Evolutionary conservation across 2,329 filamentous ascomycete genomes (phyloP).

Genomic region (Colletotrichum coccodes): DNA sequence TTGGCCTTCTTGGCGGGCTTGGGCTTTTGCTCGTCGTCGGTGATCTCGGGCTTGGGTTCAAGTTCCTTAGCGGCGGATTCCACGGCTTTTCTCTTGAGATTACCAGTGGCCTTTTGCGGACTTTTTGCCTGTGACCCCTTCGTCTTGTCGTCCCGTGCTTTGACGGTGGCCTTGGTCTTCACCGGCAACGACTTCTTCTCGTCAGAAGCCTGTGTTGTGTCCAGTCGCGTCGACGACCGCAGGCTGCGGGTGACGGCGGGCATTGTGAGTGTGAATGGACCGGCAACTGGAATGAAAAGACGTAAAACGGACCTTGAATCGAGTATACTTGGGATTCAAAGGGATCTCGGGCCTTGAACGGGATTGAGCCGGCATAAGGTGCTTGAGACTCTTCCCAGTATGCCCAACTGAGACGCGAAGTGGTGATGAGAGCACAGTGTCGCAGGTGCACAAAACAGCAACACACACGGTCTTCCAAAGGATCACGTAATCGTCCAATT

Average conservation of each 20-base stretch:
- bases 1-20: slow-evolving; percentile 26
- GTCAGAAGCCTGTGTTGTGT: not conserved
- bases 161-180: not conserved
- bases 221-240: slow-evolving; percentile 27
- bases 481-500: slow-evolving; percentile 10
- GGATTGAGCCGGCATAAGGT: not conserved
- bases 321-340: no score
- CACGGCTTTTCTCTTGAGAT: slow-evolving; percentile 15
- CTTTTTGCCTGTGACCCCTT: not conserved
- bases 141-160: not conserved
- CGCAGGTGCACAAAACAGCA: not conserved
- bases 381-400: not conserved
- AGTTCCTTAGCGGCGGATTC: not conserved
- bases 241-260: slow-evolving; percentile 17
- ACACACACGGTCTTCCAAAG: not conserved
- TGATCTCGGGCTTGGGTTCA: not conserved
- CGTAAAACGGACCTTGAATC: no score
- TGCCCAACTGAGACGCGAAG: slow-evolving; percentile 2
- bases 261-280: not conserved
- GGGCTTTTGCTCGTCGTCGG: not conserved
- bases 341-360: no score
- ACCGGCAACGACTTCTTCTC: not conserved
- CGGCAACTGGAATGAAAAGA: no score
- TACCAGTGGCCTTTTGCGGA: not conserved
- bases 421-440: slow-evolving; percentile 13